phyloP scores from a whole-genome alignment of 2,329 filamentous ascomycete genomes.

The Aspergillus cejpii region DNA sequence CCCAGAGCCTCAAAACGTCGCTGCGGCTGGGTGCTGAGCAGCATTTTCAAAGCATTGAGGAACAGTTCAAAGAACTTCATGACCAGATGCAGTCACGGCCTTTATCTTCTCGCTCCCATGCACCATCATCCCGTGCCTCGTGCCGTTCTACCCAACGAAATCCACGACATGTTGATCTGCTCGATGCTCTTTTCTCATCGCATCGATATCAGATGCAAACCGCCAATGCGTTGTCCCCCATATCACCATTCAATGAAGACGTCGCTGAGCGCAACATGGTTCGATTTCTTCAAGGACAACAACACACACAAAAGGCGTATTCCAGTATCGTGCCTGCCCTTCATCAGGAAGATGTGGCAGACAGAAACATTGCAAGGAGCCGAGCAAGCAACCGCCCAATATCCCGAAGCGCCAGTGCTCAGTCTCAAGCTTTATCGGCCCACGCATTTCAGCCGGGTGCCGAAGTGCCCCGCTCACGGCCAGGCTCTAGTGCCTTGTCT shows the following conservation, averaged over 20 bases:
- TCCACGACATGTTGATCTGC: conserved; percentile 36
- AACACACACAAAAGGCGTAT: conserved; percentile 23
- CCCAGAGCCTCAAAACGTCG: conserved; percentile 13
- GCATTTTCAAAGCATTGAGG: conserved; percentile 36
- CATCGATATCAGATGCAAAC: conserved; percentile 25
- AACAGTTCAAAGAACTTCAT: conserved; percentile 36
- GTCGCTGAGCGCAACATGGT: conserved; percentile 41
- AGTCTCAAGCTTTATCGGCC: conserved; percentile 5
- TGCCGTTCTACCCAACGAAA: conserved; percentile 17
- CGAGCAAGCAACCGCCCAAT: conserved; percentile 17
- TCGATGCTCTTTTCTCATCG: conserved; percentile 35
- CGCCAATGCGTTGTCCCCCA: conserved; percentile 25
- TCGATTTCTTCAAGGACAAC: conserved; percentile 25
- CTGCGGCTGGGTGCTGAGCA: conserved; percentile 23
- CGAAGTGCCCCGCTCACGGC: too few species aligned
- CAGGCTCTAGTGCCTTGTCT: background rate
- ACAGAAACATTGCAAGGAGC: conserved; percentile 34
- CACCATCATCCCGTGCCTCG: conserved; percentile 20
- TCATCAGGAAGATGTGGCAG: conserved; percentile 40
- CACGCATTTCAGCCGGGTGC: background rate
- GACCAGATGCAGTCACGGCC: conserved; percentile 29
- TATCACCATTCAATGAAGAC: conserved; percentile 39
- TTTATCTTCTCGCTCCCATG: conserved; percentile 22
- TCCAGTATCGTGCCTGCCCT: conserved; percentile 31
- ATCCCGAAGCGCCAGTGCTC: conserved; percentile 18